phyloP scores from a whole-genome alignment of 257 asterid species.

The Nicotiana benthamiana region DNA sequence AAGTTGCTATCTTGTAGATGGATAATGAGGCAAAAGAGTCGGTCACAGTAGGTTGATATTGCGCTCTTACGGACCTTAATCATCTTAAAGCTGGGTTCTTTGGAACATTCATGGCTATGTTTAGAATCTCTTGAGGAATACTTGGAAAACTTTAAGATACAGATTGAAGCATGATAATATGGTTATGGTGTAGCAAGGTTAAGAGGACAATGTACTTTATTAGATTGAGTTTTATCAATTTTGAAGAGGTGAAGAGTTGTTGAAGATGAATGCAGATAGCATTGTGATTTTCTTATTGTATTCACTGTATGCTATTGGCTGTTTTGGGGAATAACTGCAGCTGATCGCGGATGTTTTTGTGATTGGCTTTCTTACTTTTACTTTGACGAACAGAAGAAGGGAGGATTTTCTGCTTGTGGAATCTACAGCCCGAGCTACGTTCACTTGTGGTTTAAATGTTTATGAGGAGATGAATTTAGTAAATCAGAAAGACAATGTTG shows the following conservation, averaged over 20 bases:
- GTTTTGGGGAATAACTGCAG: neutral
- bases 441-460: neutral
- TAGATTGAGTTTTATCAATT: neutral
- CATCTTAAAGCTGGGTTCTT: neutral
- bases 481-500: neutral
- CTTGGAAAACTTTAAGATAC: neutral
- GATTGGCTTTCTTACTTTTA: neutral
- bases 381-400: neutral
- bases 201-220: neutral
- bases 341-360: neutral
- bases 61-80: neutral
- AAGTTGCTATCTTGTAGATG: neutral
- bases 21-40: neutral
- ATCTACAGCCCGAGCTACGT: neutral
- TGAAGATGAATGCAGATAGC: neutral
- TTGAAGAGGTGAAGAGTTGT: neutral
- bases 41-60: neutral
- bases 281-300: neutral
- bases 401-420: too few relatives aligned
- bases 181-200: neutral
- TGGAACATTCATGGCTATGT: neutral
- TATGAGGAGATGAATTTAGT: neutral
- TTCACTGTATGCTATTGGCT: neutral
- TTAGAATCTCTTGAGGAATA: neutral
- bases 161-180: neutral